Evolutionary conservation across 768 basidiomycete genomes (phyloP).

Genomic region (Clitopilus hobsonii): DNA sequence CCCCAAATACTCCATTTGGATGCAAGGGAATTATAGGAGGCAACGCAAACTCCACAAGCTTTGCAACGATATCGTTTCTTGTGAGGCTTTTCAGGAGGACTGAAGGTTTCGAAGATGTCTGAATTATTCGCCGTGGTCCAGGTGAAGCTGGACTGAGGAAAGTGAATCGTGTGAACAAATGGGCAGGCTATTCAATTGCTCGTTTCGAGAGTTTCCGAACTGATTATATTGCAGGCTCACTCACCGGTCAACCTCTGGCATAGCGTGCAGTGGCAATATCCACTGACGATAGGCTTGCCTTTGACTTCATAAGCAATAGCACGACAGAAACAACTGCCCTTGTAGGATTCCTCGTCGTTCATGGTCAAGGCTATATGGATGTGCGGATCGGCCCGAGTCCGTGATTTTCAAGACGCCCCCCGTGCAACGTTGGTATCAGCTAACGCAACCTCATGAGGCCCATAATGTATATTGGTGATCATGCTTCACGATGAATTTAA

Average conservation of each 20-base stretch:
- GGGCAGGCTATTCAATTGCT: slow-evolving; percentile 39
- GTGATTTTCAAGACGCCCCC: neutral
- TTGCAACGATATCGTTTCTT: slow-evolving; percentile 65
- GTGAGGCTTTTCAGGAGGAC: slow-evolving; percentile 44
- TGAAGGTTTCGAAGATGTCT: slow-evolving; percentile 39
- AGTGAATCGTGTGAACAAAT: slow-evolving; percentile 60
- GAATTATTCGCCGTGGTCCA: slow-evolving; percentile 42
- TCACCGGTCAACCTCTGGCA: slow-evolving; percentile 59
- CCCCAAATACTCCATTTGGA: slow-evolving; percentile 57
- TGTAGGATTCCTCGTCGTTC: slow-evolving; percentile 14
- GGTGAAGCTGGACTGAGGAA: slow-evolving; percentile 40
- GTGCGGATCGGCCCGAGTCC: neutral
- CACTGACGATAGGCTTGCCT: slow-evolving; percentile 47
- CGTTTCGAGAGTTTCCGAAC: neutral
- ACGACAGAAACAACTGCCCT: slow-evolving; percentile 61
- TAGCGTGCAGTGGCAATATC: slow-evolving; percentile 68
- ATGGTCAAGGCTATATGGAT: neutral
- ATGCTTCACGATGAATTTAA: too few species aligned
- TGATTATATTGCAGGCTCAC: slow-evolving; percentile 7
- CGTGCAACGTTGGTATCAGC: too few species aligned
- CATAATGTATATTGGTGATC: too few species aligned
- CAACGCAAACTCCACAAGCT: slow-evolving; percentile 50
- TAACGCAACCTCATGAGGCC: too few species aligned
- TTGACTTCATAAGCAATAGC: slow-evolving; percentile 40
- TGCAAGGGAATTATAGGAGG: slow-evolving; percentile 45